Percentiles rank a stretch among this genome's conserved stretches.
Conservation (phyloP, 495 filamentous ascomycete species). For the Parathielavia hyrcaniae region DNA sequence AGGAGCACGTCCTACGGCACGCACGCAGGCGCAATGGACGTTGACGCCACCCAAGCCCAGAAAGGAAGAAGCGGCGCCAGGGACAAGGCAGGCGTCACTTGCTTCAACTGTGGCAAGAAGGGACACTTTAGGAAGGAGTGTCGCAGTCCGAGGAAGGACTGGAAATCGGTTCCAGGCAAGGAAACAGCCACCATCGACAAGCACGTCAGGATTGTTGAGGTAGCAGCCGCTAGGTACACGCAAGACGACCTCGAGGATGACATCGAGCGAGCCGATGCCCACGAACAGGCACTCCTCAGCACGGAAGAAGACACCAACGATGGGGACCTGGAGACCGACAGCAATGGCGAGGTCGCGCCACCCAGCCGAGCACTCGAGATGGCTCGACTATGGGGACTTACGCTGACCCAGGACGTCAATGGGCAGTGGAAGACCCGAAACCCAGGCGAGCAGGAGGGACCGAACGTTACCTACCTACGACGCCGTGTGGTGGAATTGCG, state of each 20-base stretch:
- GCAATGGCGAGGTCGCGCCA: not conserved
- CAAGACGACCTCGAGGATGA: not conserved
- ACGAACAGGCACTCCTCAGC: not conserved
- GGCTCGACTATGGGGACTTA: not conserved
- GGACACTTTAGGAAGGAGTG: not conserved
- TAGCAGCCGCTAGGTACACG: not conserved
- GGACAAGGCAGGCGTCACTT: not conserved
- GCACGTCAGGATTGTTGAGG: not conserved
- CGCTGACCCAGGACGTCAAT: not conserved
- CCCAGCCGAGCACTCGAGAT: not conserved
- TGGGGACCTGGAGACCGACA: not conserved
- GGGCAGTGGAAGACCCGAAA: not conserved
- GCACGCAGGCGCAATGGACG: not conserved
- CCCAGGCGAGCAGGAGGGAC: not conserved
- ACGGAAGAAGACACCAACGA: not conserved
- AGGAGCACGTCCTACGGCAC: not conserved
- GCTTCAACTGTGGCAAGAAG: slow-evolving; percentile 2
- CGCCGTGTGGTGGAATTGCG: not conserved
- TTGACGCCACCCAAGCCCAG: not conserved
- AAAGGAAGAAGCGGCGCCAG: not conserved
- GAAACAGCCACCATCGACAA: not conserved
- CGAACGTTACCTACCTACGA: not conserved
- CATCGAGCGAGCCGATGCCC: not conserved
- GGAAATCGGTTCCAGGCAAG: not conserved
- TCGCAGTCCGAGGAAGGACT: not conserved